phyloP scores from a whole-genome alignment of 768 basidiomycete genomes.

The Fomitopsis serialis region DNA sequence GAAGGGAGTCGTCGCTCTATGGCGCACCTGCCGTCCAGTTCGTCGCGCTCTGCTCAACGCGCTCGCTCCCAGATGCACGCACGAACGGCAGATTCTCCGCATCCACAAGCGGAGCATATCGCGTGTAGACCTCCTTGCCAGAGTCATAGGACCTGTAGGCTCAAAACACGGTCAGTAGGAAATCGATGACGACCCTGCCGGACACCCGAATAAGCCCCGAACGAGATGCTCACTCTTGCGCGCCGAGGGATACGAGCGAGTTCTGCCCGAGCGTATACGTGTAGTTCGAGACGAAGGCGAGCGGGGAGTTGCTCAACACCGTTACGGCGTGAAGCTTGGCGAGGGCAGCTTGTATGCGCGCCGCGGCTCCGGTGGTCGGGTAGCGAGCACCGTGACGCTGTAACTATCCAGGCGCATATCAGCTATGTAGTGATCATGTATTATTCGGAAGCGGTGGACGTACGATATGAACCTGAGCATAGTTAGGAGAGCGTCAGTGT shows the following conservation, averaged over 20 bases:
- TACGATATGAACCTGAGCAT: conserved; percentile 54
- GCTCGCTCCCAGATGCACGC: conserved; percentile 41
- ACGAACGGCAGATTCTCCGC: conserved; percentile 46
- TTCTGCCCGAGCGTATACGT: conserved; percentile 52
- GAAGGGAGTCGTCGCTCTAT: conserved; percentile 5
- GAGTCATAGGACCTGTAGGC: conserved; percentile 45
- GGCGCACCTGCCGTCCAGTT: conserved; percentile 77
- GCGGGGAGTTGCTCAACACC: conserved; percentile 36
- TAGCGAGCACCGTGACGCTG: conserved; percentile 80
- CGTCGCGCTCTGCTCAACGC: conserved; percentile 61
- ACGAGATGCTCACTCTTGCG: conserved; percentile 43
- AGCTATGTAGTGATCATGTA: background rate
- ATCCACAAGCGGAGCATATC: conserved; percentile 48
- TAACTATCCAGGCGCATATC: conserved; percentile 36
- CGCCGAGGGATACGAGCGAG: conserved; percentile 65
- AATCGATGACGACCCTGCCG: too few species aligned
- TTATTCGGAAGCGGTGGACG: conserved; percentile 19
- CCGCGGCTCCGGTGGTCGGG: conserved; percentile 50
- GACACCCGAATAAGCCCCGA: background rate
- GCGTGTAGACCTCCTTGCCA: conserved; percentile 44
- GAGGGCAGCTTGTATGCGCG: conserved; percentile 41
- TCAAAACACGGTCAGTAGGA: background rate
- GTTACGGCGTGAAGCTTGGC: conserved; percentile 46
- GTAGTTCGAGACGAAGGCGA: conserved; percentile 57
- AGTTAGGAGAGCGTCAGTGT: background rate